These are phyloP conservation scores for Blastocystis sp. DNA, from an alignment of 352 stramenopile genomes.

Conservation along the genomic window DNA sequence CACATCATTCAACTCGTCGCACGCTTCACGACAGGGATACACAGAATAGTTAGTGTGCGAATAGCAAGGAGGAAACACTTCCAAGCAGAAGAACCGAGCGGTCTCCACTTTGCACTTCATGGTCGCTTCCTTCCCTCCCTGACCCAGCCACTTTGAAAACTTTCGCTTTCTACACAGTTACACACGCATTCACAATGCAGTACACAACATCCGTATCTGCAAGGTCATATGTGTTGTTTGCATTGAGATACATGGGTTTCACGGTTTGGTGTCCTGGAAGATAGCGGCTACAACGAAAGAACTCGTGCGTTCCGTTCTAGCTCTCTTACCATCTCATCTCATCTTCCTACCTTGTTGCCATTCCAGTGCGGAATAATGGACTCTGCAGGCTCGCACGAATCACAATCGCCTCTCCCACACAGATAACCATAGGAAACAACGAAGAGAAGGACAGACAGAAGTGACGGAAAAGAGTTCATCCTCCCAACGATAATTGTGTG, in stretches of 20 bases:
- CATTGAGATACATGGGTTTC: background rate
- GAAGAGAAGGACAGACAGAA: slow-evolving; percentile 3
- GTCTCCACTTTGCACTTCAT: slow-evolving; percentile 12
- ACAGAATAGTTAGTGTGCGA: slow-evolving; percentile 14
- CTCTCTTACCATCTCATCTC: background rate
- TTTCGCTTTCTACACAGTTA: background rate
- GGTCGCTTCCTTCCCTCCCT: background rate
- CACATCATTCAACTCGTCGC: slow-evolving; percentile 9
- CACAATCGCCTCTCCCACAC: slow-evolving; percentile 37
- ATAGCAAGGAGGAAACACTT: slow-evolving; percentile 42
- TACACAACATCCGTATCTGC: slow-evolving; percentile 47
- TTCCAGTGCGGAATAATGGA: slow-evolving; percentile 32
- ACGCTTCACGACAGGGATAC: slow-evolving; percentile 20
- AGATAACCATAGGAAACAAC: background rate
- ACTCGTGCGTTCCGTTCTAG: background rate
- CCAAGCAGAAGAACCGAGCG: slow-evolving; percentile 45
- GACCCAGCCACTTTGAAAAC: background rate
- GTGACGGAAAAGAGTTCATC: background rate
- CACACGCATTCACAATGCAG: background rate
- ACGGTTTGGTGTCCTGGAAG: slow-evolving; percentile 20
- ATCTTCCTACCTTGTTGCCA: background rate
- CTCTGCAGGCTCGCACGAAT: background rate
- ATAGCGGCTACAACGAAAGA: slow-evolving; percentile 21
- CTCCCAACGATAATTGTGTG: background rate
- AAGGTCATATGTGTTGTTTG: slow-evolving; percentile 14